A percentile compares a stretch with the other conserved stretches of the same genome.
phyloP scores from a whole-genome alignment of 169 alveolate genomes.

The Cystoisospora suis region DNA sequence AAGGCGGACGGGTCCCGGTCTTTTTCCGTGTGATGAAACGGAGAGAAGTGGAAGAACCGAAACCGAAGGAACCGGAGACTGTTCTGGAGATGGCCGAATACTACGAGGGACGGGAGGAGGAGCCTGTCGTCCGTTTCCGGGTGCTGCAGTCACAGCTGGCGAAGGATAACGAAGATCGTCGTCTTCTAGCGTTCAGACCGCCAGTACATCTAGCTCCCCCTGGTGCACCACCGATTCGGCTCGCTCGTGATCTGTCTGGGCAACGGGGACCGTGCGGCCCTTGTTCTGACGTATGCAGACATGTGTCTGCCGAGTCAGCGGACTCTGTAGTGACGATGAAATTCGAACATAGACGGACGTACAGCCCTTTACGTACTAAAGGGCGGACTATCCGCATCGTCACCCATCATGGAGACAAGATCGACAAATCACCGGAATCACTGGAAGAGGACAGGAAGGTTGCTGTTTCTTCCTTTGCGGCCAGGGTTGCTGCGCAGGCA shows the following conservation, averaged over 20 bases:
- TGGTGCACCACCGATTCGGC: neutral
- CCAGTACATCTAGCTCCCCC: neutral
- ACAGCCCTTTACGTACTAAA: neutral
- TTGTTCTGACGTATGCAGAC: neutral
- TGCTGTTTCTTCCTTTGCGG: neutral
- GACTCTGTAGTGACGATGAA: neutral
- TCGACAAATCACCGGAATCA: neutral
- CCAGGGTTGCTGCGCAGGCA: neutral
- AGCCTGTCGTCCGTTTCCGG: conserved; percentile 5
- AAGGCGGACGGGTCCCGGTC: neutral
- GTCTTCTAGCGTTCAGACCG: conserved; percentile 9
- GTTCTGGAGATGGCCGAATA: neutral
- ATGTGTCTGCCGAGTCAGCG: neutral
- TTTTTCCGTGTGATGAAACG: neutral
- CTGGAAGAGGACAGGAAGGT: neutral
- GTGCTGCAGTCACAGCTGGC: conserved; percentile 6
- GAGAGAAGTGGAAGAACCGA: neutral
- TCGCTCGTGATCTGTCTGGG: neutral
- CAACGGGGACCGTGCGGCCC: too few species aligned
- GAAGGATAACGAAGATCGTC: neutral
- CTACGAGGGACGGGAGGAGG: neutral
- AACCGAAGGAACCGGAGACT: neutral
- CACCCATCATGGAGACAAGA: neutral
- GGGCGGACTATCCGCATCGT: neutral
- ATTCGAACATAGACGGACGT: neutral